These are phyloP conservation scores for Termitomyces sp. DNA, from an alignment of 768 basidiomycete species.

Conservation along the genomic window DNA sequence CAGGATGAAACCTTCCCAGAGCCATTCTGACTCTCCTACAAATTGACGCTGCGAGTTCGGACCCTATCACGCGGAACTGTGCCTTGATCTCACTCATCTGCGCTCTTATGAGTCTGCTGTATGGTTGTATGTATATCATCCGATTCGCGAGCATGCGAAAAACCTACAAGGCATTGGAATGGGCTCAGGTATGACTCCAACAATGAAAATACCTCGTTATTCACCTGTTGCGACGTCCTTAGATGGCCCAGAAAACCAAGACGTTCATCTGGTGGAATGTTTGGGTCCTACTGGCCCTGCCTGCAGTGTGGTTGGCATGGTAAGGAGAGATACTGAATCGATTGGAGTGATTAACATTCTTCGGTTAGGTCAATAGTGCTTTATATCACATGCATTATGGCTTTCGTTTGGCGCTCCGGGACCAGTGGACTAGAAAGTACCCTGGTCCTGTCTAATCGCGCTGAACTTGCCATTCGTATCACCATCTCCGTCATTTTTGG, in stretches of 20 bases:
- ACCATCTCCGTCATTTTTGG: slow-evolving; percentile 40
- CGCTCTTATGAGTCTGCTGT: slow-evolving; percentile 57
- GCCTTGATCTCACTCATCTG: slow-evolving; percentile 50
- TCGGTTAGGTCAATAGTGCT: slow-evolving; percentile 59
- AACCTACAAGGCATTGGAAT: slow-evolving; percentile 59
- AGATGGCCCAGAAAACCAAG: slow-evolving; percentile 54
- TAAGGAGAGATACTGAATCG: slow-evolving; percentile 19
- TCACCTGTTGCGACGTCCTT: background rate
- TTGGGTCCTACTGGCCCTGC: slow-evolving; percentile 63
- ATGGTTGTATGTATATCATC: slow-evolving; percentile 62
- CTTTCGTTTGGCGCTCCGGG: slow-evolving; percentile 73
- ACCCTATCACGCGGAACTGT: slow-evolving; percentile 56
- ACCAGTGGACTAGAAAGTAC: slow-evolving; percentile 33
- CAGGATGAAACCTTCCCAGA: slow-evolving; percentile 2
- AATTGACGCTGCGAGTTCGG: slow-evolving; percentile 36
- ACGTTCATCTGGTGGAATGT: slow-evolving; percentile 49
- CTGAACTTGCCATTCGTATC: slow-evolving; percentile 53
- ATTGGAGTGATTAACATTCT: background rate
- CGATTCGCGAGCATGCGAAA: slow-evolving; percentile 62
- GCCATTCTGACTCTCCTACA: slow-evolving; percentile 24
- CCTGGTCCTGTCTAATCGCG: slow-evolving; percentile 34
- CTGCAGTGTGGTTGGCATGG: slow-evolving; percentile 73
- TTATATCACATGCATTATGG: slow-evolving; percentile 61
- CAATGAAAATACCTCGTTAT: slow-evolving; percentile 36
- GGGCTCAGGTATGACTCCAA: slow-evolving; percentile 51